Percentiles rank a stretch among this genome's conserved stretches.
phyloP scores from a whole-genome alignment of 2,329 filamentous ascomycete genomes.

The Pseudogymnoascus sp. region DNA sequence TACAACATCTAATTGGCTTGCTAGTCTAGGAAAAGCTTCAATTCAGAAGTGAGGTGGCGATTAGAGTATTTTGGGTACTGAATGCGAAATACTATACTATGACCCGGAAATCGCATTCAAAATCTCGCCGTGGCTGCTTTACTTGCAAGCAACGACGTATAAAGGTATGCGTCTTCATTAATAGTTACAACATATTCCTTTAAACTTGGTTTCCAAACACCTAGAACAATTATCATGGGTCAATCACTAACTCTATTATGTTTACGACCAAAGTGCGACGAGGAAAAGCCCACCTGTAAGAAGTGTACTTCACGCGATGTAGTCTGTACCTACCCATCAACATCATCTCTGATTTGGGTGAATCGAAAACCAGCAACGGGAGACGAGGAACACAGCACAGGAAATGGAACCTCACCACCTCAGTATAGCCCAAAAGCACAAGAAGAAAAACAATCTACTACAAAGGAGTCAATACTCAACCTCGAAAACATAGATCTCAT shows the following conservation, averaged over 20 bases:
- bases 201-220: neutral
- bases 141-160: constrained; percentile 29
- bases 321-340: constrained; percentile 17
- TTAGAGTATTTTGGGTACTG: too few relatives aligned
- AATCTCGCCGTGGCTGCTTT: constrained; percentile 29
- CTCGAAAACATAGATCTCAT: constrained; percentile 19
- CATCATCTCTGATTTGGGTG: neutral
- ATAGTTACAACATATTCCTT: neutral
- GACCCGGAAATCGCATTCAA: constrained; percentile 25
- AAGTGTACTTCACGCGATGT: constrained; percentile 20
- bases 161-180: constrained; percentile 22
- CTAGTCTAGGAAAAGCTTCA: neutral
- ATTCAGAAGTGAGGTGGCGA: neutral
- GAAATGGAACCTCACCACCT: neutral
- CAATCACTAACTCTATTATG: neutral
- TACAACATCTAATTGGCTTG: neutral
- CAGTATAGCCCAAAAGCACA: neutral
- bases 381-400: neutral
- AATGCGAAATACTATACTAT: neutral
- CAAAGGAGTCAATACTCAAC: constrained; percentile 11
- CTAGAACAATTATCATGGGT: neutral
- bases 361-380: constrained; percentile 8
- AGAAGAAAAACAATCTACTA: neutral
- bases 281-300: constrained; percentile 19
- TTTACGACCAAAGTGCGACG: constrained; percentile 20